Percentiles rank a stretch among this genome's conserved stretches.
Evolutionary conservation across 805 yeast genomes (phyloP).

Genomic region (Allodekkera sacchari): DNA sequence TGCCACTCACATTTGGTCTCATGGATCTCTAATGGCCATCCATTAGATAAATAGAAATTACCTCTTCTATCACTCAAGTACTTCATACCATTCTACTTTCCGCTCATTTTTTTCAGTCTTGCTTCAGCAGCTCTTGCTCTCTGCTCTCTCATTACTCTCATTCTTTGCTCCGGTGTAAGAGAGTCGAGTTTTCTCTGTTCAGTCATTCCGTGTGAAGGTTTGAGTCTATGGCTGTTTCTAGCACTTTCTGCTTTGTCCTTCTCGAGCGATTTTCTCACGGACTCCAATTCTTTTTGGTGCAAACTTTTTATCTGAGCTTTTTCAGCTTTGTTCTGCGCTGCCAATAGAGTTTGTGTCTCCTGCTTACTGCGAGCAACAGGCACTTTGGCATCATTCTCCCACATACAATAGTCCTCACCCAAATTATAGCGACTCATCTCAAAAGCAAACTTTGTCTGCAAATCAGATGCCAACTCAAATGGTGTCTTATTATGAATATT

Average conservation of each 20-base stretch:
- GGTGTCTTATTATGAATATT: slow-evolving; percentile 57
- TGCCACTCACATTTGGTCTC: no score
- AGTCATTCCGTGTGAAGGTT: slow-evolving; percentile 6
- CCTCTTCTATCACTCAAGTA: no score
- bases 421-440: slow-evolving; percentile 57
- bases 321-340: slow-evolving; percentile 25
- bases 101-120: slow-evolving; percentile 46
- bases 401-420: slow-evolving; percentile 64
- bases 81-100: no score
- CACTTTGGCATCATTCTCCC: slow-evolving; percentile 55
- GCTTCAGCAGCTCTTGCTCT: slow-evolving; percentile 97
- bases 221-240: slow-evolving; percentile 1
- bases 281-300: slow-evolving; percentile 33
- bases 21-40: no score
- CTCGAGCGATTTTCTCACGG: slow-evolving; percentile 3
- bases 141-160: slow-evolving; percentile 83
- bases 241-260: slow-evolving; percentile 4
- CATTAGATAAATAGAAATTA: no score
- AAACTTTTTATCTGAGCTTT: slow-evolving; percentile 30
- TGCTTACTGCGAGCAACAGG: slow-evolving; percentile 53
- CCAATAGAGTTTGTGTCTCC: slow-evolving; percentile 38
- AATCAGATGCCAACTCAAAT: slow-evolving; percentile 51
- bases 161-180: slow-evolving; percentile 64
- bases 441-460: slow-evolving; percentile 43
- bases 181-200: slow-evolving; percentile 45